Evolutionary conservation across 1,139 yeast genomes (phyloP).

Genomic region (Geotrichum citri-aurantii): DNA sequence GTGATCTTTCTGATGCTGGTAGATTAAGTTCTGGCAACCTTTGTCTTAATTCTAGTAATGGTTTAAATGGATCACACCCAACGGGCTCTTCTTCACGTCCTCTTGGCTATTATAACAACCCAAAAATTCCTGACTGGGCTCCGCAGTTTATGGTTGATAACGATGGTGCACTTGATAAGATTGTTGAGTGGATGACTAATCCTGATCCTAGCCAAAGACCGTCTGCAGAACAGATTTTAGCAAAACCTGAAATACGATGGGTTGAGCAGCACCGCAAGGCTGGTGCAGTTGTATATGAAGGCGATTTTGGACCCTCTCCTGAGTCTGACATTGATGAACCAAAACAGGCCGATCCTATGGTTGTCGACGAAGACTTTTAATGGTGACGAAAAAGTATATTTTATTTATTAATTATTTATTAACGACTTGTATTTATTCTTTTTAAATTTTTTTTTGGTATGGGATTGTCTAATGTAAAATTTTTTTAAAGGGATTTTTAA

Average conservation of each 20-base stretch:
- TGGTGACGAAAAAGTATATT: slow-evolving; percentile 23
- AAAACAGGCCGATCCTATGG: slow-evolving; percentile 18
- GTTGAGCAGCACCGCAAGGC: slow-evolving; percentile 83
- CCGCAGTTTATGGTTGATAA: slow-evolving; percentile 78
- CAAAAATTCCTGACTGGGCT: slow-evolving; percentile 48
- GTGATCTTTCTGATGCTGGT: slow-evolving; percentile 95
- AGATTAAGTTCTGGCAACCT: slow-evolving; percentile 67
- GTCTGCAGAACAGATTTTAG: slow-evolving; percentile 62
- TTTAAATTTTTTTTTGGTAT: background rate
- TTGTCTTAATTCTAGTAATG: slow-evolving; percentile 13
- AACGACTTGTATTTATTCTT: slow-evolving; percentile 3
- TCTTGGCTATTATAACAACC: background rate
- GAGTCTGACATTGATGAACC: slow-evolving; percentile 19
- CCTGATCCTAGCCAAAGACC: slow-evolving; percentile 86
- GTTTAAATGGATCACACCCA: background rate
- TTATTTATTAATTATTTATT: background rate
- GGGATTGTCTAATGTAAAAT: background rate
- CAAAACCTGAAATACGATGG: slow-evolving; percentile 64
- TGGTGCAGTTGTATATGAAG: slow-evolving; percentile 94
- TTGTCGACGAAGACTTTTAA: slow-evolving; percentile 26
- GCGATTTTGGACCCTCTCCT: slow-evolving; percentile 85
- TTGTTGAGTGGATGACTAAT: slow-evolving; percentile 83
- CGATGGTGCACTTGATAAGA: slow-evolving; percentile 62
- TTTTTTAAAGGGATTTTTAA: too few relatives aligned
- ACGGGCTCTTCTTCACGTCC: background rate